These are phyloP conservation scores for Hypoxylon lienhwacheense DNA, from an alignment of 495 filamentous ascomycete species.

Conservation along the genomic window DNA sequence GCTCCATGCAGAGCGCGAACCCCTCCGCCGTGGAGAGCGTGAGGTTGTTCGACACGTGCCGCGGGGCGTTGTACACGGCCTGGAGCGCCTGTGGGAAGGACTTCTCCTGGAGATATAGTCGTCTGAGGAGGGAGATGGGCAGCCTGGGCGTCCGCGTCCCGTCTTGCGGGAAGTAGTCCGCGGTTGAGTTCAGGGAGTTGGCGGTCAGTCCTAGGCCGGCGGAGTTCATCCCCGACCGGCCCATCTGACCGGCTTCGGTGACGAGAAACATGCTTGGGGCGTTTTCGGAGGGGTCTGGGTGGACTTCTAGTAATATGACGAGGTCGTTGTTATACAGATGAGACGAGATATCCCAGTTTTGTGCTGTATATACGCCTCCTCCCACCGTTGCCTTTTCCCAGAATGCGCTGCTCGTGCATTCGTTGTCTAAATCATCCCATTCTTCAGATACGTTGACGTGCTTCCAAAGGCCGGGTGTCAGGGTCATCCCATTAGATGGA, in stretches of 20 bases:
- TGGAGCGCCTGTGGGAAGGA: constrained; percentile 12
- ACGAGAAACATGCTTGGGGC: constrained; percentile 36
- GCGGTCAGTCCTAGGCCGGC: constrained; percentile 32
- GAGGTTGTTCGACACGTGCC: constrained; percentile 38
- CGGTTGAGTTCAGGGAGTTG: constrained; percentile 35
- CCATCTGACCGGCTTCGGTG: constrained; percentile 39
- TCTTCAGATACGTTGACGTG: constrained; percentile 1
- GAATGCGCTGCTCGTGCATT: constrained; percentile 28
- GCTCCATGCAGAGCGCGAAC: constrained; percentile 28
- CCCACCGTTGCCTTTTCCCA: constrained; percentile 6
- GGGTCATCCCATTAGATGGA: neutral
- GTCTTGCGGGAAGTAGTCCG: constrained; percentile 30
- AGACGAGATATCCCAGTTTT: constrained; percentile 41
- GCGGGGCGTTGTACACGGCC: constrained; percentile 20
- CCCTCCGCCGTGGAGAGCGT: constrained; percentile 32
- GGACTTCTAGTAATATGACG: constrained; percentile 36
- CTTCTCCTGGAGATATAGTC: constrained; percentile 31
- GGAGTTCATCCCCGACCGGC: constrained; percentile 38
- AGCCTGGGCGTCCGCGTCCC: constrained; percentile 6
- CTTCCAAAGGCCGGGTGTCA: constrained; percentile 5
- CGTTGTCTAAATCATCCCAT: constrained; percentile 15
- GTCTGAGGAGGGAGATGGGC: constrained; percentile 32
- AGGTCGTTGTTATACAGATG: constrained; percentile 27
- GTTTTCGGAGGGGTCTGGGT: constrained; percentile 35
- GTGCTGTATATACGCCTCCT: constrained; percentile 26